These are phyloP conservation scores for Exophiala viscosa DNA, from an alignment of 2,329 filamentous ascomycete genomes.

Conservation along the genomic window DNA sequence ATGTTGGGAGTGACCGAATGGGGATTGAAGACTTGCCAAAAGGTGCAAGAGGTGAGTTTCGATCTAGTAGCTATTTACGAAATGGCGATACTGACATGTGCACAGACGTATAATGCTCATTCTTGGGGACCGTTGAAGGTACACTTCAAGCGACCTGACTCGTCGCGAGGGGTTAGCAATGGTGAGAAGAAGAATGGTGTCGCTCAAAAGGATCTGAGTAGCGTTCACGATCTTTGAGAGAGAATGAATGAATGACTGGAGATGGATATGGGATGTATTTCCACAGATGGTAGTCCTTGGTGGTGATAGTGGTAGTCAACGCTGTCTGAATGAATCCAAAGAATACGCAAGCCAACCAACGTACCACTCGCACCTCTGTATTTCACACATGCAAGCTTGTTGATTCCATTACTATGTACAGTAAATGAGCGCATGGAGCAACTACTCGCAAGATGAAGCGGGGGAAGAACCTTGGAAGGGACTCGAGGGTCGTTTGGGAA, in stretches of 20 bases:
- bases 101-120: constrained; percentile 66
- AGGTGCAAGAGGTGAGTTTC: constrained; percentile 55
- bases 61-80: too few relatives aligned
- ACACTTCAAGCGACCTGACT: constrained; percentile 56
- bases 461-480: background rate
- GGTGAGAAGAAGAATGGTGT: constrained; percentile 23
- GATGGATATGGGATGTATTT: too few relatives aligned
- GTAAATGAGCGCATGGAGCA: too few relatives aligned
- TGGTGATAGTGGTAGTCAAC: background rate
- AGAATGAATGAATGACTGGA: background rate
- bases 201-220: constrained; percentile 22
- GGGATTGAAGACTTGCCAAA: constrained; percentile 66
- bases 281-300: background rate
- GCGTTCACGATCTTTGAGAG: constrained; percentile 19
- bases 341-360: too few relatives aligned
- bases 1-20: constrained; percentile 72
- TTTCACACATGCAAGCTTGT: too few relatives aligned
- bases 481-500: too few relatives aligned
- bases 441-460: background rate
- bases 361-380: too few relatives aligned
- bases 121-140: constrained; percentile 70
- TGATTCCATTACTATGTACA: too few relatives aligned
- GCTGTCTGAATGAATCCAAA: too few relatives aligned
- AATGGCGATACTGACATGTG: constrained; percentile 7
- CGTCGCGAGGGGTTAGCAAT: constrained; percentile 34